Evolutionary conservation across 106 monocot genomes (phyloP).

Genomic region (Amphibolis antarctica): DNA sequence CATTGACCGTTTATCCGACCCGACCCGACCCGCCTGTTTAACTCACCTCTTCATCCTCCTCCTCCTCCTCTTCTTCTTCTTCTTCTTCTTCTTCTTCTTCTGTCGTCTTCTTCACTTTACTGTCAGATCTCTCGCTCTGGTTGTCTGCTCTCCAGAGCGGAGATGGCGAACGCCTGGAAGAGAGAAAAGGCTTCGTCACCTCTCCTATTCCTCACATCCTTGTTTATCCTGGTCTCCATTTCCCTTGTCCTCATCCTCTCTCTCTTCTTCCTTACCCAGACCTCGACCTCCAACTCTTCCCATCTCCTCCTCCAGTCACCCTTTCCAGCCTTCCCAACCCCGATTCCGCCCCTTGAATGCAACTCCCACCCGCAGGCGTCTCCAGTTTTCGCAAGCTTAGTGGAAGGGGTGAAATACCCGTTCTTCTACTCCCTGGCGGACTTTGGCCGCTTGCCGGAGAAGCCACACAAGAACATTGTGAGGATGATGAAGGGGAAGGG

Average conservation of each 20-base stretch:
- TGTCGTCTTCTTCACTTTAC: neutral
- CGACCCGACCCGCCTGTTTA: too few species aligned
- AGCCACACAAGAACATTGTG: conserved; percentile 95
- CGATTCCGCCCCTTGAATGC: conserved; percentile 65
- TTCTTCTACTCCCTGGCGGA: conserved; percentile 93
- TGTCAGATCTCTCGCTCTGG: conserved; percentile 1
- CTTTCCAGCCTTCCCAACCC: conserved; percentile 8
- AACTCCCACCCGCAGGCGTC: conserved; percentile 56
- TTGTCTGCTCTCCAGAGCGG: neutral
- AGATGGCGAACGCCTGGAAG: conserved; percentile 71
- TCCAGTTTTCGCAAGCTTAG: conserved; percentile 68
- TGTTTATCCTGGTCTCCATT: conserved; percentile 22
- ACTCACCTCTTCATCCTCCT: too few species aligned
- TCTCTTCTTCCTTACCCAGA: conserved; percentile 18
- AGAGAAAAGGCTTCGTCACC: conserved; percentile 24
- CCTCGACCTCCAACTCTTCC: conserved; percentile 8
- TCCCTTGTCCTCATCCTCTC: conserved; percentile 9
- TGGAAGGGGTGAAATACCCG: conserved; percentile 66
- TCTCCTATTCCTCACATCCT: conserved; percentile 17
- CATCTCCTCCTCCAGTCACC: conserved; percentile 7
- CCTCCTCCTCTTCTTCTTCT: too few species aligned
- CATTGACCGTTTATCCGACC: too few species aligned
- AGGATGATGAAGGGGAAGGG: conserved; percentile 83
- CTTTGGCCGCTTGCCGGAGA: conserved; percentile 75
- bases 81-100: too few species aligned